Percentiles rank a stretch among this genome's conserved stretches.
These are phyloP conservation scores for Carex littledalei DNA, from an alignment of 176 grass and related monocot genomes.

Conservation along the genomic window DNA sequence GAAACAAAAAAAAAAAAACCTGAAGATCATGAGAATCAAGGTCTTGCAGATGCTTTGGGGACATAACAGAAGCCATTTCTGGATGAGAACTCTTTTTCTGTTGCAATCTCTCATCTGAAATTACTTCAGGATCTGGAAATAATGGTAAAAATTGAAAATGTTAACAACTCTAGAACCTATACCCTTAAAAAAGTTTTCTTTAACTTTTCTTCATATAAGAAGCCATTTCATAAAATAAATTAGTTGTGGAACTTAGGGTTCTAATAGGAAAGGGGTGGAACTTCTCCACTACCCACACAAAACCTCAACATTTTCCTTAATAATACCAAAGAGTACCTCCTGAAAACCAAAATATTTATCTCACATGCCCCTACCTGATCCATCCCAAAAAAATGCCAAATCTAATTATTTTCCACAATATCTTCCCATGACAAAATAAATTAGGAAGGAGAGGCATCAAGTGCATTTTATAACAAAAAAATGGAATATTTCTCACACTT, in stretches of 20 bases:
- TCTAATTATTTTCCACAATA: background rate
- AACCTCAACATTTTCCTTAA: background rate
- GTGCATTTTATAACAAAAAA: background rate
- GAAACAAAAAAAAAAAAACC: conserved; percentile 18
- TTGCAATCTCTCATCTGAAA: conserved; percentile 15
- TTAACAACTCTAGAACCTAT: background rate
- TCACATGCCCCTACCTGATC: background rate
- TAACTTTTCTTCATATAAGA: background rate
- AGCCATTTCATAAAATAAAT: background rate
- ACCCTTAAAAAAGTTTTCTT: background rate
- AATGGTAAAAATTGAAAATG: conserved; percentile 15
- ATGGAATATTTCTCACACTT: background rate
- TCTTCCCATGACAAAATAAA: background rate
- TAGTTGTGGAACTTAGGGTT: background rate
- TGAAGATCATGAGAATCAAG: conserved; percentile 29
- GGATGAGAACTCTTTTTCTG: conserved; percentile 20
- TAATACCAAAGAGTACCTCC: background rate
- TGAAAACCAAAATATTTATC: background rate
- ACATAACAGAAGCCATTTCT: conserved; percentile 8
- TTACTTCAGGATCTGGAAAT: background rate
- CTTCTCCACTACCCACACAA: background rate
- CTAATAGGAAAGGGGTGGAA: background rate
- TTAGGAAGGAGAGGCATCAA: too few species aligned
- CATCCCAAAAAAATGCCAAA: background rate
- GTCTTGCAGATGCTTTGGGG: conserved; percentile 13